Conservation (phyloP, 2,329 filamentous ascomycete species). For the Diaporthe humulicola region DNA sequence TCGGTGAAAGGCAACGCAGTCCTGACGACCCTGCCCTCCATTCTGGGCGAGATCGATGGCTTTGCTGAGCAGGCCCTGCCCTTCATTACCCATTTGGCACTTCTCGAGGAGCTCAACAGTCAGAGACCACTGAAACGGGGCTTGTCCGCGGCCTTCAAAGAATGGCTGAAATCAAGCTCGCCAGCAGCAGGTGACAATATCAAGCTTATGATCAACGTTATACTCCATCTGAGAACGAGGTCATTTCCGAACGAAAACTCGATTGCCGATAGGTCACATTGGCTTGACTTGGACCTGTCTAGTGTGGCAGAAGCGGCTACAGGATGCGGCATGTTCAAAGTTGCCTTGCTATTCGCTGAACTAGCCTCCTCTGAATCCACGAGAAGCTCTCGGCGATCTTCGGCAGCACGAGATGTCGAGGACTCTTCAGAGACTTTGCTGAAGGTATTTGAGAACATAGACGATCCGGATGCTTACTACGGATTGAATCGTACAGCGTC, state of each 20-base stretch:
- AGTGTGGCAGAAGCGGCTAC: conserved; percentile 79
- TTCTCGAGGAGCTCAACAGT: conserved; percentile 76
- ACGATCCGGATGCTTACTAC: conserved; percentile 97
- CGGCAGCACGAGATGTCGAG: conserved; percentile 60
- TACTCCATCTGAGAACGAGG: conserved; percentile 92
- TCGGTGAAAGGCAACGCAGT: conserved; percentile 74
- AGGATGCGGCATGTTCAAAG: conserved; percentile 87
- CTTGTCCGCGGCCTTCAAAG: conserved; percentile 75
- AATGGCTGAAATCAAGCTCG: conserved; percentile 70
- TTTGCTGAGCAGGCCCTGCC: conserved; percentile 84
- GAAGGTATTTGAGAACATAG: conserved; percentile 89
- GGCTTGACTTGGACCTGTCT: conserved; percentile 87
- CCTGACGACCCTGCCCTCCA: conserved; percentile 75
- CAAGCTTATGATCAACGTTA: conserved; percentile 79
- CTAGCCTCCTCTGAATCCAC: conserved; percentile 70
- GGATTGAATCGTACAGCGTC: conserved; percentile 85
- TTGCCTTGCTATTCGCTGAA: conserved; percentile 87
- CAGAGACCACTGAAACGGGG: conserved; percentile 70
- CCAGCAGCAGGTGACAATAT: conserved; percentile 70
- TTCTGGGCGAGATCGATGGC: conserved; percentile 74
- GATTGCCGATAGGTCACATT: conserved; percentile 81
- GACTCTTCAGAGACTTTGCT: conserved; percentile 79
- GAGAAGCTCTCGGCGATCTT: conserved; percentile 76
- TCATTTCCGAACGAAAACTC: conserved; percentile 80
- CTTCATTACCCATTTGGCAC: conserved; percentile 85